Evolutionary conservation across 108 stramenopile genomes (phyloP).

Genomic region (Parietichytrium sp.): DNA sequence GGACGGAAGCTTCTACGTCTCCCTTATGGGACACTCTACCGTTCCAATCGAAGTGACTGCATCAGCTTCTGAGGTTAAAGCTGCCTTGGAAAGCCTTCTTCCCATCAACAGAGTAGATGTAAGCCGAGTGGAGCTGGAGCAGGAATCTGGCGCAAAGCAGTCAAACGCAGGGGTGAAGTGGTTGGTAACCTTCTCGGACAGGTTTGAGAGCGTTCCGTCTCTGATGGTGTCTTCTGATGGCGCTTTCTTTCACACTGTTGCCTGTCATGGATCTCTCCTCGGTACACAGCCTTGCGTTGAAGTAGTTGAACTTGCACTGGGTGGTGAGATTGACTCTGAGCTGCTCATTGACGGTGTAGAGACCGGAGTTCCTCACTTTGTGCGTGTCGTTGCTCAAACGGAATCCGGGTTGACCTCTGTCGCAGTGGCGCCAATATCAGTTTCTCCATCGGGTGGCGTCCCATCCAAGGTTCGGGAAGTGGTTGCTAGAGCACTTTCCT

Average conservation of each 20-base stretch:
- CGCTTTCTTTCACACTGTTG: conserved; percentile 43
- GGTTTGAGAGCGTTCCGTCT: conserved; percentile 45
- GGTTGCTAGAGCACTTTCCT: not conserved
- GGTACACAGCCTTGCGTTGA: conserved; percentile 28
- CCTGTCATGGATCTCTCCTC: not conserved
- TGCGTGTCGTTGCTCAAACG: not conserved
- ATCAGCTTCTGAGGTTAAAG: conserved; percentile 42
- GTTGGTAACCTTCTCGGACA: conserved; percentile 41
- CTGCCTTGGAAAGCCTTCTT: conserved; percentile 57
- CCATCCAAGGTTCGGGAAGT: not conserved
- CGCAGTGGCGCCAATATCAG: not conserved
- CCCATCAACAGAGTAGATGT: conserved; percentile 57
- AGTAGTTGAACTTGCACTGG: not conserved
- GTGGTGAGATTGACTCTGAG: not conserved
- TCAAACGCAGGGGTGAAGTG: conserved; percentile 40
- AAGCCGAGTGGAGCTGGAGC: conserved; percentile 32
- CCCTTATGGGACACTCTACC: conserved; percentile 53
- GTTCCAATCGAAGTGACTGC: conserved; percentile 46
- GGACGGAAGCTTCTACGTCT: conserved; percentile 53
- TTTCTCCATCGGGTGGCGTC: not conserved
- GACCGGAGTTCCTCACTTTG: not conserved
- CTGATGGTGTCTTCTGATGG: conserved; percentile 57
- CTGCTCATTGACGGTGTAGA: not conserved
- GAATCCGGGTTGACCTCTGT: too few species aligned
- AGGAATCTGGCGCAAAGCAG: not conserved